Conservation (phyloP, 2,329 filamentous ascomycete genomes). For the Atkinsonella hypoxylon region DNA sequence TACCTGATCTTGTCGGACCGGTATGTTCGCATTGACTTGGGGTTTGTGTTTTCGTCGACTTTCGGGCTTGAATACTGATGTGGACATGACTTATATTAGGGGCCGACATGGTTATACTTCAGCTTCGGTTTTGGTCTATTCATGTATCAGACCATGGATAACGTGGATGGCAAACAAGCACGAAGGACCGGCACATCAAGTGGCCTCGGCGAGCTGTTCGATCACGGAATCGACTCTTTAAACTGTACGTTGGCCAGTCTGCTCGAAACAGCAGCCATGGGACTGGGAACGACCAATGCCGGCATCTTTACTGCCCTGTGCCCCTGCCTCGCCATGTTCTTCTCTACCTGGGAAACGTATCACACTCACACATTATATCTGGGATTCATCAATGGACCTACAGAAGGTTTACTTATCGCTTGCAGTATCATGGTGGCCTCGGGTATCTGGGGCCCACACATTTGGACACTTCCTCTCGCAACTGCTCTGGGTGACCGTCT, state of each 20-base stretch:
- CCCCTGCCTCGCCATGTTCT: slow-evolving; percentile 95
- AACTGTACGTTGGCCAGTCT: slow-evolving; percentile 93
- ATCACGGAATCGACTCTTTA: slow-evolving; percentile 95
- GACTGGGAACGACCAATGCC: slow-evolving; percentile 68
- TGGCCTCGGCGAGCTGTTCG: slow-evolving; percentile 89
- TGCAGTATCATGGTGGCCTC: slow-evolving; percentile 76
- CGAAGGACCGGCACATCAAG: slow-evolving; percentile 89
- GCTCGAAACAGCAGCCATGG: slow-evolving; percentile 87
- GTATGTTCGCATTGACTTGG: slow-evolving; percentile 37
- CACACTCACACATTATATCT: slow-evolving; percentile 96
- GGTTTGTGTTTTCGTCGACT: background rate
- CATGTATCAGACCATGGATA: slow-evolving; percentile 99
- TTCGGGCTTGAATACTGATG: background rate
- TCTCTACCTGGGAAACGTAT: slow-evolving; percentile 99
- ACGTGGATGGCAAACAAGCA: slow-evolving; percentile 96
- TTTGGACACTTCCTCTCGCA: slow-evolving; percentile 70
- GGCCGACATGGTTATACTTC: slow-evolving; percentile 85
- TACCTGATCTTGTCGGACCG: slow-evolving; percentile 84
- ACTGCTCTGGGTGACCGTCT: slow-evolving; percentile 48
- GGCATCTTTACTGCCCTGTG: slow-evolving; percentile 87
- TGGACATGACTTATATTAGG: slow-evolving; percentile 33
- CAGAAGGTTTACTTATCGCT: slow-evolving; percentile 85
- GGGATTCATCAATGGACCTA: slow-evolving; percentile 93
- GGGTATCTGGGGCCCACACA: slow-evolving; percentile 74
- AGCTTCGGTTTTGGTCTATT: slow-evolving; percentile 93